These are phyloP conservation scores for Ormosia emarginata DNA, from an alignment of 306 rosid species.

Conservation along the genomic window DNA sequence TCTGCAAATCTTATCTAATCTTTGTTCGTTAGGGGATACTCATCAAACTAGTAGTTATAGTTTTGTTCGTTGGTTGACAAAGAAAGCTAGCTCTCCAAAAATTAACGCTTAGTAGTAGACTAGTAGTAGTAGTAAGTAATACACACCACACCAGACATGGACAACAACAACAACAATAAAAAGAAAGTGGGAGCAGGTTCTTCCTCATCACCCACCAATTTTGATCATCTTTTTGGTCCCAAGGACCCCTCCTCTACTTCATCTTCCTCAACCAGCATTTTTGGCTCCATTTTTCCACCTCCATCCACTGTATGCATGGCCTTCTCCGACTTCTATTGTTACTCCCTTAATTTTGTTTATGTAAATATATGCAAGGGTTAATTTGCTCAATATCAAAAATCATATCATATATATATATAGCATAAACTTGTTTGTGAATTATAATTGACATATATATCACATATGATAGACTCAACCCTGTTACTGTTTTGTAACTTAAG, in stretches of 20 bases:
- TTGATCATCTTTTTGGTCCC: slow-evolving; percentile 91
- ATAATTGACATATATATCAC: neutral
- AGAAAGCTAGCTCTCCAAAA: slow-evolving; percentile 11
- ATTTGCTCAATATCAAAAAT: neutral
- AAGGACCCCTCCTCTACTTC: slow-evolving; percentile 50
- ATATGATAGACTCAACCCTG: neutral
- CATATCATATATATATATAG: neutral
- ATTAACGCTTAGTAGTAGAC: neutral
- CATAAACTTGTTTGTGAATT: neutral
- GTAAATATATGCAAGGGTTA: neutral
- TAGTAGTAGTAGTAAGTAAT: neutral
- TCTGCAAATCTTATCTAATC: slow-evolving; percentile 57
- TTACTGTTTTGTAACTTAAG: slow-evolving; percentile 11
- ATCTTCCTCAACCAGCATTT: slow-evolving; percentile 52
- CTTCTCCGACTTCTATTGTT: neutral
- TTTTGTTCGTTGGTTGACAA: slow-evolving; percentile 53
- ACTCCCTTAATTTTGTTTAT: neutral
- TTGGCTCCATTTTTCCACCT: slow-evolving; percentile 76
- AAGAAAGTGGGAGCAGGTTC: slow-evolving; percentile 41
- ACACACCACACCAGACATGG: slow-evolving; percentile 33
- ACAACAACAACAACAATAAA: slow-evolving; percentile 52
- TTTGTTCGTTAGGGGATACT: slow-evolving; percentile 41
- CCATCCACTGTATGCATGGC: slow-evolving; percentile 51
- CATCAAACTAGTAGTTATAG: slow-evolving; percentile 35
- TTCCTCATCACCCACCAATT: slow-evolving; percentile 37